Evolutionary conservation across 768 basidiomycete genomes (phyloP).

Genomic region (Naematelia encephala): DNA sequence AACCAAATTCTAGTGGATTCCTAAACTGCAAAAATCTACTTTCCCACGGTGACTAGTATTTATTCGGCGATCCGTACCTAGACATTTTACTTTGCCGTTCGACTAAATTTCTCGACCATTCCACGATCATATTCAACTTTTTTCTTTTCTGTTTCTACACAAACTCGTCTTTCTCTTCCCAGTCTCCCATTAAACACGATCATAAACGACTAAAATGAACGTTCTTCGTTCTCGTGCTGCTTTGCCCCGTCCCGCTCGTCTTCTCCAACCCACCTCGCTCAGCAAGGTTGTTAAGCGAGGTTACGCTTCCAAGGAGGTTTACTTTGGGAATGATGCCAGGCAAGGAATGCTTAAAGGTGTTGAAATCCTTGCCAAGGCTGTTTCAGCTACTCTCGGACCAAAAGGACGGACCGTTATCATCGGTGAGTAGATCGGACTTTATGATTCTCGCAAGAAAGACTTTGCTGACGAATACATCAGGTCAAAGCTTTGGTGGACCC

Average conservation of each 20-base stretch:
- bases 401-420: slow-evolving; percentile 99
- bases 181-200: slow-evolving; percentile 14
- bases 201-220: slow-evolving; percentile 12
- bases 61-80: background rate
- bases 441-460: background rate
- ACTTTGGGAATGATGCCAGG: slow-evolving; percentile 92
- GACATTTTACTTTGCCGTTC: background rate
- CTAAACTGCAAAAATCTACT: slow-evolving; percentile 9
- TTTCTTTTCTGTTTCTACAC: slow-evolving; percentile 6
- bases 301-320: slow-evolving; percentile 72
- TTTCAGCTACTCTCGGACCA: slow-evolving; percentile 91
- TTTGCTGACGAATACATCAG: slow-evolving; percentile 17
- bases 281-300: slow-evolving; percentile 24
- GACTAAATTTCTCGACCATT: slow-evolving; percentile 8
- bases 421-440: slow-evolving; percentile 56
- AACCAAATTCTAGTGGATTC: slow-evolving; percentile 16
- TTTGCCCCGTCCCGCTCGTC: slow-evolving; percentile 42
- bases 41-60: slow-evolving; percentile 26
- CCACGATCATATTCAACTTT: slow-evolving; percentile 5
- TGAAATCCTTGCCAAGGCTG: slow-evolving; percentile 93
- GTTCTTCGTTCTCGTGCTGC: slow-evolving; percentile 36
- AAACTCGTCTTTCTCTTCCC: slow-evolving; percentile 1
- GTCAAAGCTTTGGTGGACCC: slow-evolving; percentile 54
- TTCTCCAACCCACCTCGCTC: slow-evolving; percentile 27
- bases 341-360: slow-evolving; percentile 92